A percentile compares a stretch with the other conserved stretches of the same genome.
phyloP scores from a whole-genome alignment of 345 rosid species.

The Eucalyptus virginea region DNA sequence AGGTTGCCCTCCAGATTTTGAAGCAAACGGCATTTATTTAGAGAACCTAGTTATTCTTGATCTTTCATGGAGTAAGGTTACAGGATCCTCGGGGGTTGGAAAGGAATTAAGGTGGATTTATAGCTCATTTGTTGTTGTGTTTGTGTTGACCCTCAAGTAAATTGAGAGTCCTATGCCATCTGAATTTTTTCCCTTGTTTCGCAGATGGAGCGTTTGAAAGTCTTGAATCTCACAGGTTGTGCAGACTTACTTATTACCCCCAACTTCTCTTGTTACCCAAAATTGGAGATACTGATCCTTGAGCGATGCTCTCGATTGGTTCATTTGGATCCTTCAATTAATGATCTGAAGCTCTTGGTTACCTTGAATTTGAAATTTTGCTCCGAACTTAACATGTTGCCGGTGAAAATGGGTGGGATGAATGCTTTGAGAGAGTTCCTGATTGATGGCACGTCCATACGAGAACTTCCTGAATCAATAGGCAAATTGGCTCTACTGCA shows the following conservation, averaged over 20 bases:
- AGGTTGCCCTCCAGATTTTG: not conserved
- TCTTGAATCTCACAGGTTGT: not conserved
- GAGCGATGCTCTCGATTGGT: not conserved
- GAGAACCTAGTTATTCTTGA: not conserved
- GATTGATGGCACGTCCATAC: not conserved
- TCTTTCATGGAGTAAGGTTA: not conserved
- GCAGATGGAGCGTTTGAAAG: not conserved
- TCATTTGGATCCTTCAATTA: not conserved
- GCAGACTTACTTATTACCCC: not conserved
- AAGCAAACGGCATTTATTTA: not conserved
- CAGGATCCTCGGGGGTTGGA: not conserved
- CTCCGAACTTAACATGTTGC: not conserved
- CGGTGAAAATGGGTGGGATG: not conserved
- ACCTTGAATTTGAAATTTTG: not conserved
- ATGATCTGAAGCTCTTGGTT: not conserved
- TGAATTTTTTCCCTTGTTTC: not conserved
- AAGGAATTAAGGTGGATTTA: not conserved
- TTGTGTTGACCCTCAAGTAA: too few relatives aligned
- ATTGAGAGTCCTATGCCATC: not conserved
- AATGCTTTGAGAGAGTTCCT: not conserved
- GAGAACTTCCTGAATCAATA: not conserved
- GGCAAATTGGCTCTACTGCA: not conserved
- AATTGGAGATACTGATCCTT: not conserved
- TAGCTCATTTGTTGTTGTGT: not conserved
- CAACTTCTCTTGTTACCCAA: not conserved